phyloP scores from a whole-genome alignment of 2,329 filamentous ascomycete genomes.

The Hypoxylon sp. region DNA sequence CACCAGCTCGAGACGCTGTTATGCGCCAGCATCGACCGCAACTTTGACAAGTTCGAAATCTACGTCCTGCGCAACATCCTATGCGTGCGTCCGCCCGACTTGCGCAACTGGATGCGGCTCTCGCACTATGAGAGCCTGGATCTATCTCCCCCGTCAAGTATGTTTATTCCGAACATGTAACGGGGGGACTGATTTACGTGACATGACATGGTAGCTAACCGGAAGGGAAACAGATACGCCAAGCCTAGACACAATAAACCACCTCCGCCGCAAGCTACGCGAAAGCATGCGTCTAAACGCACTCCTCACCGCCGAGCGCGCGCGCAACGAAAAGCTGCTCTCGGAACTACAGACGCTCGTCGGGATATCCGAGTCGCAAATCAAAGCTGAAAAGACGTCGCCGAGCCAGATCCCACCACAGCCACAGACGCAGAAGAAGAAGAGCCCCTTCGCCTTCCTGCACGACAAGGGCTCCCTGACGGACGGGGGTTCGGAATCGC shows the following conservation, averaged over 20 bases:
- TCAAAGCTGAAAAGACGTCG: conserved; percentile 52
- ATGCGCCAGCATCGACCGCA: conserved; percentile 85
- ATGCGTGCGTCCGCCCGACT: conserved; percentile 75
- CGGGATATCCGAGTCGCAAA: conserved; percentile 38
- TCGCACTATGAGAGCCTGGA: conserved; percentile 84
- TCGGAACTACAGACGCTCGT: conserved; percentile 54
- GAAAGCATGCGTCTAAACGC: conserved; percentile 68
- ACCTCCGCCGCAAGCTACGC: conserved; percentile 79
- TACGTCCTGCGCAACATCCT: conserved; percentile 91
- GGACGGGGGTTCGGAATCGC: conserved; percentile 66
- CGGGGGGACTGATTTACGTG: no score
- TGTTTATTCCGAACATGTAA: background rate
- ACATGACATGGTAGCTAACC: background rate
- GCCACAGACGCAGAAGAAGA: conserved; percentile 20
- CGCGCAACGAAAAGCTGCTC: conserved; percentile 59
- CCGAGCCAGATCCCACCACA: conserved; percentile 18
- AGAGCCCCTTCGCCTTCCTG: conserved; percentile 69
- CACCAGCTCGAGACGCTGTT: conserved; percentile 88
- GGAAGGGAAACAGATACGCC: conserved; percentile 54
- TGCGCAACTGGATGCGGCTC: conserved; percentile 81
- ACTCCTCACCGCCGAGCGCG: conserved; percentile 69
- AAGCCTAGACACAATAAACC: conserved; percentile 78
- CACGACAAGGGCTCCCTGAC: conserved; percentile 66
- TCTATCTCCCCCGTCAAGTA: conserved; percentile 54
- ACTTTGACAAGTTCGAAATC: conserved; percentile 89